These are phyloP conservation scores for Suillus alpinus DNA, from an alignment of 768 basidiomycete species.

Conservation along the genomic window DNA sequence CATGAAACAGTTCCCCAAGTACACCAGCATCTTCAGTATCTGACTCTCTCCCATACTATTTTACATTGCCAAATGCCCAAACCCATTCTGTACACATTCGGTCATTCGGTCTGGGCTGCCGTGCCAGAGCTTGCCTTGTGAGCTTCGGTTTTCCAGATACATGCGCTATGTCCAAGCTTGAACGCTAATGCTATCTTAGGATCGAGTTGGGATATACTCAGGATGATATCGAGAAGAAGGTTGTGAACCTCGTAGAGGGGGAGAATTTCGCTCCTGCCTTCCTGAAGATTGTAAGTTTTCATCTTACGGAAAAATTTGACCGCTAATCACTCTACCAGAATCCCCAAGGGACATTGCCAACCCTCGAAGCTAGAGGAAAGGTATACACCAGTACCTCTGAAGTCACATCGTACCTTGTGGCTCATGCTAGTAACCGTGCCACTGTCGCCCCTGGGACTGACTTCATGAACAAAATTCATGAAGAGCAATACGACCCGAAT, in stretches of 20 bases:
- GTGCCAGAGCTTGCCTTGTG: conserved; percentile 42
- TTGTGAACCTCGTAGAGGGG: conserved; percentile 43
- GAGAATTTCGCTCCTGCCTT: conserved; percentile 48
- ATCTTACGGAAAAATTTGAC: background rate
- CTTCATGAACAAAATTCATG: conserved; percentile 41
- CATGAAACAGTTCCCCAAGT: background rate
- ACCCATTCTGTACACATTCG: conserved; percentile 36
- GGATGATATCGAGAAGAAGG: conserved; percentile 33
- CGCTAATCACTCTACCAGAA: conserved; percentile 29
- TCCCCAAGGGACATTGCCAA: conserved; percentile 43
- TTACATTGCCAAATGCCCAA: conserved; percentile 7
- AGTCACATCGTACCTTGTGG: conserved; percentile 40
- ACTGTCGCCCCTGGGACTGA: conserved; percentile 27
- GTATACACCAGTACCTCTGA: conserved; percentile 38
- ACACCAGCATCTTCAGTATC: background rate
- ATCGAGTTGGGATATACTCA: conserved; percentile 42
- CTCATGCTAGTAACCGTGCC: conserved; percentile 36
- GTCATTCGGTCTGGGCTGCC: conserved; percentile 39
- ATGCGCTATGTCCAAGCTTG: background rate
- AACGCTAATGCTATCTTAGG: conserved; percentile 19
- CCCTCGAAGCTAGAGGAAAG: conserved; percentile 34
- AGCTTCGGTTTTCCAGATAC: conserved; percentile 10
- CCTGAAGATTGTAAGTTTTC: conserved; percentile 33
- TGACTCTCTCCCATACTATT: background rate
- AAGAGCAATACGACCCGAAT: conserved; percentile 50